phyloP scores from a whole-genome alignment of 1,139 yeast species.

The Magnusiomyces paraingens region DNA sequence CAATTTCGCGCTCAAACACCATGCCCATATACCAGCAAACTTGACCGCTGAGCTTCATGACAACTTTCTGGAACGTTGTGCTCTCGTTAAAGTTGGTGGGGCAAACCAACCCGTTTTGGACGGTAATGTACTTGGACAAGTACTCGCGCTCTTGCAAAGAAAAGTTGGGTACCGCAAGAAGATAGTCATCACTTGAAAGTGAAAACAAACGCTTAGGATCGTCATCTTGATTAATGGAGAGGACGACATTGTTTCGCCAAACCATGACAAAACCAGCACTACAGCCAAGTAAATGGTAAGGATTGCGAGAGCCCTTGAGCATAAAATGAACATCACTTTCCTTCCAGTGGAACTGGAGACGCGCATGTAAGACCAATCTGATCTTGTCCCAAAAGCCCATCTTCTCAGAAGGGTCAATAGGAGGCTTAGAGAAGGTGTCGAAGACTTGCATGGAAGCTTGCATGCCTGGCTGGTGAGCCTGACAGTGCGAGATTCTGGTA shows the following conservation, averaged over 20 bases:
- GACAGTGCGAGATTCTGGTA: conserved; percentile 79
- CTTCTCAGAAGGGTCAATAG: conserved; percentile 74
- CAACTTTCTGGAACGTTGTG: conserved; percentile 37
- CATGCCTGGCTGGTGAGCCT: conserved; percentile 75
- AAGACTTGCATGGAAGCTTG: conserved; percentile 74
- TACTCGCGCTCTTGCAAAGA: conserved; percentile 32
- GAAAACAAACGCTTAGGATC: conserved; percentile 57
- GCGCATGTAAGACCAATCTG: conserved; percentile 55
- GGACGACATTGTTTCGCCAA: conserved; percentile 61
- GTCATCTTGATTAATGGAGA: conserved; percentile 56
- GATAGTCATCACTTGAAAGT: conserved; percentile 58
- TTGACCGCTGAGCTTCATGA: conserved; percentile 48
- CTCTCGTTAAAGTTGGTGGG: conserved; percentile 25
- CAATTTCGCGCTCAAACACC: conserved; percentile 40
- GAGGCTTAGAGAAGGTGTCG: conserved; percentile 78
- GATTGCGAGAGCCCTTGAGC: conserved; percentile 72
- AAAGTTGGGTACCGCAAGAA: conserved; percentile 57
- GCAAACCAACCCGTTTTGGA: conserved; percentile 21
- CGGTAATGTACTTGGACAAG: conserved; percentile 19
- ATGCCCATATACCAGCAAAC: conserved; percentile 48
- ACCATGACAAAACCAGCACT: conserved; percentile 76
- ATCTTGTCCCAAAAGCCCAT: conserved; percentile 78
- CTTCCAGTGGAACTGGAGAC: conserved; percentile 43
- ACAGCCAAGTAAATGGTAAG: conserved; percentile 62
- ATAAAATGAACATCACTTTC: conserved; percentile 42